These are phyloP conservation scores for Periglandula ipomoeae DNA, from an alignment of 2,329 filamentous ascomycete species.

Conservation along the genomic window DNA sequence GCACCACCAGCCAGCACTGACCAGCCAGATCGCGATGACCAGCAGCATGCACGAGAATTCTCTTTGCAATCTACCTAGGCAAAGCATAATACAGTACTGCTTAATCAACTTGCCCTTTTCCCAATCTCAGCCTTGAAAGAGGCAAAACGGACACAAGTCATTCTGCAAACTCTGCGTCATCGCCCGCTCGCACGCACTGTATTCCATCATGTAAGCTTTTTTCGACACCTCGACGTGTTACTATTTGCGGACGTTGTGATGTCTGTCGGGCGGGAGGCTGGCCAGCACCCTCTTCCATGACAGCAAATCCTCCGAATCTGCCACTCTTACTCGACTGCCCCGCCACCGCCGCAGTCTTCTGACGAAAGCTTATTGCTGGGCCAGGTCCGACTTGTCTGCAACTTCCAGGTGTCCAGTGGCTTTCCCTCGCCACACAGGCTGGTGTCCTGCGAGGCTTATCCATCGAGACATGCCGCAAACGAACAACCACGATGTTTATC, in stretches of 20 bases:
- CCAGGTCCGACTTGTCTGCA: background rate
- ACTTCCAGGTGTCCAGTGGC: background rate
- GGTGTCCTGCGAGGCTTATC: background rate
- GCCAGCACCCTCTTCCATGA: background rate
- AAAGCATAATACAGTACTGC: no score
- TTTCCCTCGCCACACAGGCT: background rate
- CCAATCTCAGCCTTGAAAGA: background rate
- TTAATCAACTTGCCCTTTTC: no score
- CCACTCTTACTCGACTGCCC: background rate
- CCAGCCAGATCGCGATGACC: no score
- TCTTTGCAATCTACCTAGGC: no score
- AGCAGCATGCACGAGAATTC: no score
- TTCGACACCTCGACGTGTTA: background rate
- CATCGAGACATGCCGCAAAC: background rate
- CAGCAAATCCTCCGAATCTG: background rate
- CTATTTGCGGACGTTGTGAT: background rate
- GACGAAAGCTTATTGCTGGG: conserved; percentile 2
- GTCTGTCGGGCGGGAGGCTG: conserved; percentile 1
- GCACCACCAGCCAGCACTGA: background rate
- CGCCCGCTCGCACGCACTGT: no score
- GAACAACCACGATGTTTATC: background rate
- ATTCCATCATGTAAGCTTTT: no score
- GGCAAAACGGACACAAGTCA: no score
- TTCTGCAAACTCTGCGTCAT: no score
- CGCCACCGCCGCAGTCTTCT: background rate